Evolutionary conservation across 345 rosid species (phyloP).

Genomic region (Populus euphratica): DNA sequence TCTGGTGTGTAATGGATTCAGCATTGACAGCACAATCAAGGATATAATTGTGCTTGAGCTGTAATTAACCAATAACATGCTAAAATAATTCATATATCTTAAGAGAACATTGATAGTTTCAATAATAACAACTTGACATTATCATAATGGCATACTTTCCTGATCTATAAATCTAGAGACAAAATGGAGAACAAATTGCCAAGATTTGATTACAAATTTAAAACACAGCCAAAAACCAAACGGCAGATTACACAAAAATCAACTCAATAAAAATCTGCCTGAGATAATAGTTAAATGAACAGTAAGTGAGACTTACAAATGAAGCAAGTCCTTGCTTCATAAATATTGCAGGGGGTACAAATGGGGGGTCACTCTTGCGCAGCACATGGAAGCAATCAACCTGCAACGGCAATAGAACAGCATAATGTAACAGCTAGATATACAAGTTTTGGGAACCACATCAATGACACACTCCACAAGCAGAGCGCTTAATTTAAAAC

Average conservation of each 20-base stretch:
- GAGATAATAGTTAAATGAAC: neutral
- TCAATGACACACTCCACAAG: neutral
- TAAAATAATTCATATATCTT: neutral
- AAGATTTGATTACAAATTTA: neutral
- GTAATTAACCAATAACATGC: neutral
- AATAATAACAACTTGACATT: neutral
- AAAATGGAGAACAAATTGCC: neutral
- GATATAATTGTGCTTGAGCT: neutral
- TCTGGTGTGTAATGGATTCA: neutral
- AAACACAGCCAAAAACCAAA: neutral
- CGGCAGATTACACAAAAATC: neutral
- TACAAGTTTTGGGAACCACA: neutral
- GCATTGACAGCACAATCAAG: neutral
- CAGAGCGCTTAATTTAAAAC: neutral
- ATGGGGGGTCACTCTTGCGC: slow-evolving; percentile 93
- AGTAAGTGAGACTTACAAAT: slow-evolving; percentile 56
- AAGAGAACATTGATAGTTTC: neutral
- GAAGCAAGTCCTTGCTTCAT: slow-evolving; percentile 90
- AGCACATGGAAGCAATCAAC: slow-evolving; percentile 98
- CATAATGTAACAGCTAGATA: neutral
- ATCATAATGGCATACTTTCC: neutral
- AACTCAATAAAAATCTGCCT: slow-evolving; percentile 3
- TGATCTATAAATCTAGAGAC: neutral
- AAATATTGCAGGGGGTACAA: slow-evolving; percentile 69
- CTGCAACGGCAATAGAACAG: slow-evolving; percentile 36